Conservation (phyloP, 768 basidiomycete genomes). For the Coprinopsis marcescibilis region DNA sequence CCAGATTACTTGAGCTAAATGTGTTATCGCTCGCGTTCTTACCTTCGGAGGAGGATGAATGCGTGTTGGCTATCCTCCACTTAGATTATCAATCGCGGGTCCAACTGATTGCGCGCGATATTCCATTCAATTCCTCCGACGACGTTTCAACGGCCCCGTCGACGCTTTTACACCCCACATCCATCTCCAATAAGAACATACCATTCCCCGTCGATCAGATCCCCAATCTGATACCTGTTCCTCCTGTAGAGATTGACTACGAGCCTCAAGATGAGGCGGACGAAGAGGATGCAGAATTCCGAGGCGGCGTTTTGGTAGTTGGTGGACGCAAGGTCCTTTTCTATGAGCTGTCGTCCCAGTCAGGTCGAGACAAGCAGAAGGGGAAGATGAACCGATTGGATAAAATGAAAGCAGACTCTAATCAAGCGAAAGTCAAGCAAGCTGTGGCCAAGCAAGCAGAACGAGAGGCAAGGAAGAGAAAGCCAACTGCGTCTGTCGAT, state of each 20-base stretch:
- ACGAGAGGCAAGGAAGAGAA: conserved; percentile 47
- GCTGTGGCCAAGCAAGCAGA: conserved; percentile 55
- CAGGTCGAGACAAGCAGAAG: conserved; percentile 45
- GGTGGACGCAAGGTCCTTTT: conserved; percentile 63
- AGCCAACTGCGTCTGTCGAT: conserved; percentile 47
- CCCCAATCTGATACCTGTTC: conserved; percentile 38
- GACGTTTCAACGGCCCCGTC: conserved; percentile 49
- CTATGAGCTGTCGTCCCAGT: conserved; percentile 48
- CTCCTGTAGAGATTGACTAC: conserved; percentile 21
- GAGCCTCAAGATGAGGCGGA: too few species aligned
- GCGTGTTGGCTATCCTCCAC: conserved; percentile 61
- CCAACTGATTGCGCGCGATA: conserved; percentile 58
- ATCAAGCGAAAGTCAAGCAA: conserved; percentile 34
- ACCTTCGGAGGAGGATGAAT: conserved; percentile 32
- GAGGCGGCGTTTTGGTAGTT: conserved; percentile 67
- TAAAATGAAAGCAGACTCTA: conserved; percentile 42
- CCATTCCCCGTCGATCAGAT: conserved; percentile 34
- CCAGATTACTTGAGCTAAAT: conserved; percentile 61
- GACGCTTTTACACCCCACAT: conserved; percentile 43
- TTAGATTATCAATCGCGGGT: conserved; percentile 55
- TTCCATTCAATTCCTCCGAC: conserved; percentile 41
- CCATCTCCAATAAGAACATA: conserved; percentile 45
- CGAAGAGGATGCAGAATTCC: conserved; percentile 26
- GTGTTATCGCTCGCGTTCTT: conserved; percentile 65
- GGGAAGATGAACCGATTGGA: conserved; percentile 51